These are phyloP conservation scores for Acanthochlamys bracteata DNA, from an alignment of 106 monocot species.

Conservation along the genomic window DNA sequence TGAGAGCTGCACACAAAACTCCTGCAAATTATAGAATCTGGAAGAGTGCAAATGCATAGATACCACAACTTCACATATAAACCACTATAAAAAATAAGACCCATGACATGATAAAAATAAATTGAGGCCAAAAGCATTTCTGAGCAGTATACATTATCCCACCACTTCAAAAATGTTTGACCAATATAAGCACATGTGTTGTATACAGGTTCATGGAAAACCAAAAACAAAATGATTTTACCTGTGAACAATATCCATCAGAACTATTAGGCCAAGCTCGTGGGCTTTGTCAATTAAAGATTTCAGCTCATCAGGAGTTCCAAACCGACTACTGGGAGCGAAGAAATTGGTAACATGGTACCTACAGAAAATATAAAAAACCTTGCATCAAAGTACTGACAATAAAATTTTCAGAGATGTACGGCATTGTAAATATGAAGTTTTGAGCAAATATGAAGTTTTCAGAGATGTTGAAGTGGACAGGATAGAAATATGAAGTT, in stretches of 20 bases:
- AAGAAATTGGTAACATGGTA: slow-evolving; percentile 99
- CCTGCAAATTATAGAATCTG: too few relatives aligned
- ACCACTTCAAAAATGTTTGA: neutral
- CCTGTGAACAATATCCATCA: slow-evolving; percentile 99
- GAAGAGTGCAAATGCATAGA: too few relatives aligned
- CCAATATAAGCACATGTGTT: neutral
- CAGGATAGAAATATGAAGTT: too few relatives aligned
- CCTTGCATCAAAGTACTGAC: neutral
- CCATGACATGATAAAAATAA: too few relatives aligned
- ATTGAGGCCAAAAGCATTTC: too few relatives aligned
- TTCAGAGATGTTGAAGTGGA: too few relatives aligned
- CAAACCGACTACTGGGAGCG: slow-evolving; percentile 98
- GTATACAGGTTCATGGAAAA: neutral
- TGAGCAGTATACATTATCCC: too few relatives aligned
- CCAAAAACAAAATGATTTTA: slow-evolving; percentile 4
- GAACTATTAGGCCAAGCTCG: slow-evolving; percentile 95
- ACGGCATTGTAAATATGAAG: too few relatives aligned
- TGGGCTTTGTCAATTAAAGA: slow-evolving; percentile 96
- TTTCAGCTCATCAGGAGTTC: slow-evolving; percentile 97
- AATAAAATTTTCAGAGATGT: neutral
- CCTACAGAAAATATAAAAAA: slow-evolving; percentile 24
- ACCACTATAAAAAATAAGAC: too few relatives aligned
- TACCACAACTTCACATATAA: too few relatives aligned
- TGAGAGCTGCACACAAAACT: too few relatives aligned
- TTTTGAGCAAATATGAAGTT: too few relatives aligned